Evolutionary conservation across 352 stramenopile genomes (phyloP).

Genomic region (Globisporangium uncinulatum): DNA sequence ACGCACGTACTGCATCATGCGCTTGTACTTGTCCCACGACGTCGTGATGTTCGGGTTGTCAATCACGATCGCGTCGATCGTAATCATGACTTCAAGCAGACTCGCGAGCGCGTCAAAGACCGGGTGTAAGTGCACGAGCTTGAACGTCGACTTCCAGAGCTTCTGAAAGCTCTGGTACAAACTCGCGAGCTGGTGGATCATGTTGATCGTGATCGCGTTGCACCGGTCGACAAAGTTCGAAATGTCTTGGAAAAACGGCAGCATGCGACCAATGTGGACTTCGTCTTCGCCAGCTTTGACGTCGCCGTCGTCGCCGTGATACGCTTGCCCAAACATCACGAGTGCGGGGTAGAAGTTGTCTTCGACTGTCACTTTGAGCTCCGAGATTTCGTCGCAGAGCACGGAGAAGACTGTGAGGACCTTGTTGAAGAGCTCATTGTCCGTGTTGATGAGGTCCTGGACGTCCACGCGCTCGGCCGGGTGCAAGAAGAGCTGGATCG

Average conservation of each 20-base stretch:
- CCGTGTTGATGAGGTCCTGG: constrained; percentile 84
- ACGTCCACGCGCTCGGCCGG: constrained; percentile 83
- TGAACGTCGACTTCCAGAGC: constrained; percentile 87
- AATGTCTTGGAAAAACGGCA: constrained; percentile 88
- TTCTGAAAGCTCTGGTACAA: constrained; percentile 86
- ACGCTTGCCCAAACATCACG: constrained; percentile 84
- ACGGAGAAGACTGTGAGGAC: constrained; percentile 87
- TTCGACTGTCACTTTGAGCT: constrained; percentile 87
- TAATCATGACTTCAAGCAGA: constrained; percentile 85
- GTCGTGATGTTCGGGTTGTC: constrained; percentile 84
- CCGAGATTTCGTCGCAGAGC: constrained; percentile 86
- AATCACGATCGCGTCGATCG: constrained; percentile 84
- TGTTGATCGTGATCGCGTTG: constrained; percentile 86
- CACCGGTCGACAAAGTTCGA: constrained; percentile 89
- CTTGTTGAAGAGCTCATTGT: constrained; percentile 89
- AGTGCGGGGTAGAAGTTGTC: constrained; percentile 87
- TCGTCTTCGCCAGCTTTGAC: constrained; percentile 77
- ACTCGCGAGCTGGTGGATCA: constrained; percentile 86
- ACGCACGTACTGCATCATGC: constrained; percentile 89
- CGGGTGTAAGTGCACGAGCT: constrained; percentile 73
- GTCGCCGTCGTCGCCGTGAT: constrained; percentile 61
- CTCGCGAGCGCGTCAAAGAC: constrained; percentile 76
- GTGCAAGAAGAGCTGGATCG: constrained; percentile 78
- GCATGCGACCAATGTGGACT: constrained; percentile 80
- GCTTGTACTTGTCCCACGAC: constrained; percentile 89